Base-by-base conservation (phyloP, 2,329 filamentous ascomycete genomes). In the Tolypocladium pustulatum region DNA sequence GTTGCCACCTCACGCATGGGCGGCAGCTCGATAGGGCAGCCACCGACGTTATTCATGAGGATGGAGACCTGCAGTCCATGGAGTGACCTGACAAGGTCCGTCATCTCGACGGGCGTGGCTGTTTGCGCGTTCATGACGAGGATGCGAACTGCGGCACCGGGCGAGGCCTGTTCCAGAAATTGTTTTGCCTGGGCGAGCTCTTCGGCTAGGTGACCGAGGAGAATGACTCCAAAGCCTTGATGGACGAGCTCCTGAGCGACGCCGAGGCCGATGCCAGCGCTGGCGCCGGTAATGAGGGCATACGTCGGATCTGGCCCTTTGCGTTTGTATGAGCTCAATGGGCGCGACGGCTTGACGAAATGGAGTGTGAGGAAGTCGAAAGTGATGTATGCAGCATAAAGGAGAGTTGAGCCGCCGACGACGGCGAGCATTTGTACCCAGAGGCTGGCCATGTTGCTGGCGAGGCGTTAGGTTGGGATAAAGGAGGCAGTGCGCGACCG, bases 41-140 rank as follows among this genome's bases (percentile, higher is more conserved):
- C 66, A 58, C 68, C 70, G 58, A 71, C 66, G 60, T 72, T 72
- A 65, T 72, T 72, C 59, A 72, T 62, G 2, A 73, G 66, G 32
- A 73, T 66, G 32, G 68, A 66, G 25, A 73, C 59, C 30, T 66
- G 59, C 15, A 71, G 58, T 51, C 61, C 60, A 17, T 62, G 54
- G 25, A 62, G n/a, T 17, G 49, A 55, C 13, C 41, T 30, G 52
- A 68, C 60, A 22, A 64, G 62, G 41, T 59, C 60, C 27, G 67
- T 61, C 51, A 71, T 64, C 51, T 68, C 65, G 51, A 64, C 59
- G 15, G 66, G 64, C 40, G 67, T 67, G 53, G 67, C 69, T 30
- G 64, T 62, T 25, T n/a, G 13, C 32, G 66, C 65, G 61, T 72
- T 64, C 57, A 71, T 63, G 43, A 69, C 64, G 43, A 72, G 56